Evolutionary conservation across 768 basidiomycete species (phyloP), one percentile per base, ranked within the genome.

Genomic region (Lenzites betulinus): DNA sequence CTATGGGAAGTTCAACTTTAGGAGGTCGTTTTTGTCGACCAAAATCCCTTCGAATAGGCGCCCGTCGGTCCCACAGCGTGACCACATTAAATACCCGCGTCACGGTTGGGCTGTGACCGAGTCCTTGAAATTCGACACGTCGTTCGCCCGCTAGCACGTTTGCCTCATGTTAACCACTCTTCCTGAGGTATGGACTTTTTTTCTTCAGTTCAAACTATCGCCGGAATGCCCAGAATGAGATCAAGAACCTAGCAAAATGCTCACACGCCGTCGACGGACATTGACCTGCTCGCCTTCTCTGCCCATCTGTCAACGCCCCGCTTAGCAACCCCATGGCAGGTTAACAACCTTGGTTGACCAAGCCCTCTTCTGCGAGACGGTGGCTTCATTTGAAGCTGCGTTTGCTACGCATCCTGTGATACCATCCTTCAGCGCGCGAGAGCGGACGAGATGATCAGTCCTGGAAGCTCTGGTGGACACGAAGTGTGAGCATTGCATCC

Each of bases 191-290:
- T 5, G 4, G 30, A 33, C 6, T 11, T 5, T 11, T 33, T 5
- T 11, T 4, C 30, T 33, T 33, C 30, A 33, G 30, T 11, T n/a
- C 30, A 33, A 33, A 33, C 30, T 33, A 48, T 49, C 46, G 36
- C 55, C 55, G 55, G 26, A 7, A 41, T 49, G 38, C 47, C 55
- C 47, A 25, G 12, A 30, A 55, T 47, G 41, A 42, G 20, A 42
- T 53, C 51, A 39, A 15, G 41, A 41, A 46, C 30, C 7, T 43
- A 8, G 16, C 25, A 26, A 18, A 25, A 28, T 22, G 11, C 44
- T 54, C 58, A 22, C 58, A 60, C 59, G 52, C 59, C 28, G 48
- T 50, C 47, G 20, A 48, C 59, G 59, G 59, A 60, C 11, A 59
- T 59, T 35, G 41, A 13, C 48, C 18, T 38, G 28, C 42, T 39